phyloP scores from a whole-genome alignment of 2,329 filamentous ascomycete genomes.

The Allantophomopsis cytisporea region DNA sequence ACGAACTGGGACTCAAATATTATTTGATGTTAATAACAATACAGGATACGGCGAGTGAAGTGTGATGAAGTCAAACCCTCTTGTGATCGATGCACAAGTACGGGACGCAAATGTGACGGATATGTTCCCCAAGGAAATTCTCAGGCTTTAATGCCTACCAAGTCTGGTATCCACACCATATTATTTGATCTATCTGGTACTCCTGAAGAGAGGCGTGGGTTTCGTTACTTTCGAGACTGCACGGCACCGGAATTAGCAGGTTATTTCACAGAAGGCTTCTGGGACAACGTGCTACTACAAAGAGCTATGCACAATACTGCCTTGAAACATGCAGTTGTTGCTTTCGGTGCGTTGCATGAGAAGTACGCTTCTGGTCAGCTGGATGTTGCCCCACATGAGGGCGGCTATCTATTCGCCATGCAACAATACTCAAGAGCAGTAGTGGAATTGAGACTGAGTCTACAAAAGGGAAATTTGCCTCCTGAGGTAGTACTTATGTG shows the following conservation, averaged over 20 bases:
- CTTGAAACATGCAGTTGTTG: slow-evolving; percentile 10
- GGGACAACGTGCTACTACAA: slow-evolving; percentile 6
- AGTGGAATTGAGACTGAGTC: slow-evolving; percentile 9
- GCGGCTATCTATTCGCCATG: slow-evolving; percentile 8
- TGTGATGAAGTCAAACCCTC: slow-evolving; percentile 1
- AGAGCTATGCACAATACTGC: slow-evolving; percentile 9
- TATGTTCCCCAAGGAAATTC: neutral
- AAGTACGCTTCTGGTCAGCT: neutral
- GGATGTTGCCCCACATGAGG: neutral
- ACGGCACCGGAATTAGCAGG: neutral
- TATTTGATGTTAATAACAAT: neutral
- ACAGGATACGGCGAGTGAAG: neutral
- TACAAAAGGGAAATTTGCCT: slow-evolving; percentile 9
- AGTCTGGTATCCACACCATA: neutral
- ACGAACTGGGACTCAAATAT: neutral
- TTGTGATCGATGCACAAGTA: neutral
- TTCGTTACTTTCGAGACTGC: neutral
- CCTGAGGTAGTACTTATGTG: slow-evolving; percentile 14
- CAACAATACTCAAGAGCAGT: slow-evolving; percentile 17
- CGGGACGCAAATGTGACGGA: slow-evolving; percentile 1
- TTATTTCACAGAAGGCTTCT: slow-evolving; percentile 1
- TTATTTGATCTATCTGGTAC: neutral
- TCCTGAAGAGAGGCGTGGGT: neutral
- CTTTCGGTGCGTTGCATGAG: slow-evolving; percentile 9
- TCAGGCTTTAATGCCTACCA: too few species aligned